These are phyloP conservation scores for Colletotrichum tropicale DNA, from an alignment of 2,329 filamentous ascomycete genomes.

Conservation along the genomic window DNA sequence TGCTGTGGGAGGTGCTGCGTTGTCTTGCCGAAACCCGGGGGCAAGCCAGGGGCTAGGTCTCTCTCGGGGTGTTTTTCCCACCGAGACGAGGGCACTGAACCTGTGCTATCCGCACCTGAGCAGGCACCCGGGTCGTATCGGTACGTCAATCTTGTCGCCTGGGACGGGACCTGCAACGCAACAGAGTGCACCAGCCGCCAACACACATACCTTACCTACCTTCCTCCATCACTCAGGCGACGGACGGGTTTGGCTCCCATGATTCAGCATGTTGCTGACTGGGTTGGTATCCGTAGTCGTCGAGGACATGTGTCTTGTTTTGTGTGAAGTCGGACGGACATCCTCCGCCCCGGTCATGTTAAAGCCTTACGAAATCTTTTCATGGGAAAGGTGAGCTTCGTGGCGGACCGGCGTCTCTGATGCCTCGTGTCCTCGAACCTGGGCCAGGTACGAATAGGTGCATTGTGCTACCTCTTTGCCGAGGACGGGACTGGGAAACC, in stretches of 20 bases:
- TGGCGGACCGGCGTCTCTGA: neutral
- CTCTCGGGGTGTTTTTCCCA: neutral
- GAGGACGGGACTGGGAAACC: neutral
- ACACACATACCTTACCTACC: neutral
- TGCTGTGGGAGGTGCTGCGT: neutral
- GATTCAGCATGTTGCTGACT: neutral
- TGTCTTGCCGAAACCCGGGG: constrained; percentile 14
- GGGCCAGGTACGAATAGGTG: too few species aligned
- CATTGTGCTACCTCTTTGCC: too few species aligned
- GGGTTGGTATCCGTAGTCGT: neutral
- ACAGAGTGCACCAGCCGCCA: neutral
- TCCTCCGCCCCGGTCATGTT: neutral
- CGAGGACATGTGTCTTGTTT: neutral
- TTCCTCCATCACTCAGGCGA: neutral
- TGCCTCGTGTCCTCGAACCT: neutral
- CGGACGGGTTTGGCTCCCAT: neutral
- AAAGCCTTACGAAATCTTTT: neutral
- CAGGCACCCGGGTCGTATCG: neutral
- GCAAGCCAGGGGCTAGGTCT: neutral
- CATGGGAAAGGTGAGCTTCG: neutral
- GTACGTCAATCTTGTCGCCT: neutral
- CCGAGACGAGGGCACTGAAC: neutral
- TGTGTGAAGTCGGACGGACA: neutral
- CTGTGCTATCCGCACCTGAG: neutral
- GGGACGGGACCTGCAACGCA: neutral